phyloP scores from a whole-genome alignment of 352 stramenopile genomes.

The Ophiocytium majus region DNA sequence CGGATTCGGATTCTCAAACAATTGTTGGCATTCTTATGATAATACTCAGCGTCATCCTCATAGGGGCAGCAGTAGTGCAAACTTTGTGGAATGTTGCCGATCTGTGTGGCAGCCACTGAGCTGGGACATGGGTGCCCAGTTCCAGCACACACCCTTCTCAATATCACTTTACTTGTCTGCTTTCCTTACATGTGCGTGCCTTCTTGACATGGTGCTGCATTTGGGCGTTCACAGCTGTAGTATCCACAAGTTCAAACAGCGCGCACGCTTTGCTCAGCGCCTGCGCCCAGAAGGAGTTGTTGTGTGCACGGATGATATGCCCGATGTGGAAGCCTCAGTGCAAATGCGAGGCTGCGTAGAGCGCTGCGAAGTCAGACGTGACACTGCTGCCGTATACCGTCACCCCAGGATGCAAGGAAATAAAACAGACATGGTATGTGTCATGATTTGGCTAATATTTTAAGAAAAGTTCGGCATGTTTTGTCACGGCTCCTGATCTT shows the following conservation, averaged over 20 bases:
- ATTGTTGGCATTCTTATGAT: constrained; percentile 12
- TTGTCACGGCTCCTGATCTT: too few species aligned
- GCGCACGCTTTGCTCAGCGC: too few species aligned
- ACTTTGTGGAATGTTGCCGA: neutral
- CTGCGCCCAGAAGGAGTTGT: too few species aligned
- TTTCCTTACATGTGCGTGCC: neutral
- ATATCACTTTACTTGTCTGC: neutral
- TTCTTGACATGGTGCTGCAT: neutral
- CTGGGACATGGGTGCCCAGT: neutral
- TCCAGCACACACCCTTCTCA: neutral
- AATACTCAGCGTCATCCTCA: constrained; percentile 21
- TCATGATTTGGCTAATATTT: too few species aligned
- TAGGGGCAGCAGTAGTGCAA: constrained; percentile 22
- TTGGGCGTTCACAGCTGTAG: neutral
- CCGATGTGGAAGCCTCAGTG: too few species aligned
- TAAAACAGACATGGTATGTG: too few species aligned
- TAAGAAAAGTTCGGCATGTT: too few species aligned
- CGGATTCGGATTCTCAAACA: neutral
- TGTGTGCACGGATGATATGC: too few species aligned
- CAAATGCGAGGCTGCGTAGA: too few species aligned
- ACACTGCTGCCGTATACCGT: too few species aligned
- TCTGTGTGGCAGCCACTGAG: neutral
- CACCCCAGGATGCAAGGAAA: too few species aligned
- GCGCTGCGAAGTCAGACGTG: too few species aligned
- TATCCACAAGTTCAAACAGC: neutral